phyloP scores from a whole-genome alignment of 495 filamentous ascomycete genomes.

The Physcia stellaris region DNA sequence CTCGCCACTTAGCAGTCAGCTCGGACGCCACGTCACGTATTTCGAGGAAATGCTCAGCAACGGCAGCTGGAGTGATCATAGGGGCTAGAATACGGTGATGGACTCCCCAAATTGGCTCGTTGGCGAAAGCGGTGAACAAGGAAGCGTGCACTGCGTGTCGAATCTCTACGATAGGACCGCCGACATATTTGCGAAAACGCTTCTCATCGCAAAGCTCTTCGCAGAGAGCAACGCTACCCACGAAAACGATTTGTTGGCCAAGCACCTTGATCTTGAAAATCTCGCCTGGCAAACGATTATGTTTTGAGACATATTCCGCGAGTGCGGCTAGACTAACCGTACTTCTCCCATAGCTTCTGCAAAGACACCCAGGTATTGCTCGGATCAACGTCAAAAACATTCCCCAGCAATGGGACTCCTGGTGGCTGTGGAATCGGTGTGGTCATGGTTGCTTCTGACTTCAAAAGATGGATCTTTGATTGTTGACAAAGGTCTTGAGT shows the following conservation, averaged over 20 bases:
- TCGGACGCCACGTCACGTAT: slow-evolving; percentile 58
- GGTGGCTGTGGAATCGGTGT: slow-evolving; percentile 48
- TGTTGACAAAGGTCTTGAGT: no score
- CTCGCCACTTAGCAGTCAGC: slow-evolving; percentile 53
- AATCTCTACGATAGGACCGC: slow-evolving; percentile 43
- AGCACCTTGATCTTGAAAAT: slow-evolving; percentile 58
- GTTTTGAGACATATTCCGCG: slow-evolving; percentile 2
- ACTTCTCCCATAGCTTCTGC: slow-evolving; percentile 47
- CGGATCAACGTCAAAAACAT: slow-evolving; percentile 48
- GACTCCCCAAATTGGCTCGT: slow-evolving; percentile 56
- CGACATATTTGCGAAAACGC: slow-evolving; percentile 52
- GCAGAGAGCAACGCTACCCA: slow-evolving; percentile 41
- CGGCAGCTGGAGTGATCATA: slow-evolving; percentile 22
- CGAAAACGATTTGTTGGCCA: slow-evolving; percentile 35
- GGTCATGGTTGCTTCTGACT: slow-evolving; percentile 19
- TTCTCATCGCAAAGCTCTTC: slow-evolving; percentile 62
- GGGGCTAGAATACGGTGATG: slow-evolving; percentile 49
- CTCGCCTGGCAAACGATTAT: slow-evolving; percentile 30
- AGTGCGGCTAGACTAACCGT: slow-evolving; percentile 27
- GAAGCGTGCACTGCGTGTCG: slow-evolving; percentile 51
- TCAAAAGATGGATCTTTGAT: no score
- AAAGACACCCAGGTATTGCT: slow-evolving; percentile 50
- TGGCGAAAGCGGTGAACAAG: slow-evolving; percentile 55
- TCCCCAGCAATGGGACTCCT: slow-evolving; percentile 54
- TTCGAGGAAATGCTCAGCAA: slow-evolving; percentile 27